A percentile compares a stretch with the other conserved stretches of the same genome.
Evolutionary conservation across 2,329 filamentous ascomycete species (phyloP).

Genomic region (Aspergillus piperis): DNA sequence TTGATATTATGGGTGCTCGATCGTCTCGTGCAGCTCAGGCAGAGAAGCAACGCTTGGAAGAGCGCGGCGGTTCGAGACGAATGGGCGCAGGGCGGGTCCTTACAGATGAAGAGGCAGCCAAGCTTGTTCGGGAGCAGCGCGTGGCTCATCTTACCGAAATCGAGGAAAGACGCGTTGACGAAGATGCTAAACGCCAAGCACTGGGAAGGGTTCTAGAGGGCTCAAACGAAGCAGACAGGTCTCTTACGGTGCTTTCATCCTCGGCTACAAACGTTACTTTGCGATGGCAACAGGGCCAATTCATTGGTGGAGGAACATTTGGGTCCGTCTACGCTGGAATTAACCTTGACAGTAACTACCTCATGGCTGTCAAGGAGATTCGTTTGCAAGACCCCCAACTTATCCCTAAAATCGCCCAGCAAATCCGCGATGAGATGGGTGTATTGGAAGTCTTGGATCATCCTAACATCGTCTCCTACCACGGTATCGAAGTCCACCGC

Average conservation of each 20-base stretch:
- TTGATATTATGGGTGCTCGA: constrained; percentile 97
- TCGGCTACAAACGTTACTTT: constrained; percentile 93
- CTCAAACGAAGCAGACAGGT: constrained; percentile 92
- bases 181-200: constrained; percentile 80
- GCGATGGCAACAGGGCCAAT: constrained; percentile 98
- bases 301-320: constrained; percentile 94
- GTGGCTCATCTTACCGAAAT: constrained; percentile 71
- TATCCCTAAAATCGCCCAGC: constrained; percentile 88
- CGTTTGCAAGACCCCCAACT: constrained; percentile 93
- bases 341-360: constrained; percentile 90
- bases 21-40: constrained; percentile 91
- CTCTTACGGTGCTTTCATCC: constrained; percentile 88
- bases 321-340: constrained; percentile 97
- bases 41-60: constrained; percentile 85
- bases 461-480: constrained; percentile 96
- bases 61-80: constrained; percentile 72
- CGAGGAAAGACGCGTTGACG: constrained; percentile 75
- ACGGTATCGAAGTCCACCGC: constrained; percentile 95
- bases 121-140: constrained; percentile 73
- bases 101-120: constrained; percentile 83
- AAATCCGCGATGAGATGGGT: constrained; percentile 96
- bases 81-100: constrained; percentile 73
- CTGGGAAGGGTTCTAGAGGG: constrained; percentile 90
- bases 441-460: constrained; percentile 94
- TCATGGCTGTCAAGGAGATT: constrained; percentile 99